Base-by-base conservation (phyloP, 192 early-diverging fungal genomes). In the Mortierella alpina region DNA sequence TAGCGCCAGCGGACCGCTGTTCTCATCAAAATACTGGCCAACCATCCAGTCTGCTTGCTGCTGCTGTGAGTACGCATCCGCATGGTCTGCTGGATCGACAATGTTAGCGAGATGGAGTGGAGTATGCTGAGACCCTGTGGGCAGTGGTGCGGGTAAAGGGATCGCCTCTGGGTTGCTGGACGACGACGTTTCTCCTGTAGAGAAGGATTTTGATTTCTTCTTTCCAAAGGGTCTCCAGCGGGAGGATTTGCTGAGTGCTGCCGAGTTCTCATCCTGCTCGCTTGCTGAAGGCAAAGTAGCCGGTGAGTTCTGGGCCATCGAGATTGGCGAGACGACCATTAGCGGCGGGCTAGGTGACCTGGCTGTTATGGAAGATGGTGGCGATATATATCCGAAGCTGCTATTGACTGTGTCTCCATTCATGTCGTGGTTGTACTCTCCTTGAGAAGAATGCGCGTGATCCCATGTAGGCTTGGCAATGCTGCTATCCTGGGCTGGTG, bases 141-240 rank as follows among this genome's bases (percentile, higher is more conserved):
- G 49, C 49, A 53, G 20, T 51, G 54, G 5, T 20, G 63, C 47
- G 17, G 60, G 18, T 44, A 61, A n/a, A 20, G 67, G 75, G 11
- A 48, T 57, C 20, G 49, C 52, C 69, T 14, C 50, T 62, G 1
- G 75, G 55, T 10, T 51, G 22, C 23, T 58, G 18, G 63, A 53
- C 7, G 17, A 20, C 0, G 9, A 2, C 18, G 49, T 10, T 23
- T 67, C 69, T n/a, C 70, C 69, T 4, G 59, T 58, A 2, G 77
- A 72, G 55, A 80, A 63, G 5, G 70, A 68, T 48, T 80, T 80
- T 68, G 77, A 68, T 52, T 80, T 80, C 45, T 80, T 80, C 45
- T 80, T 80, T 1, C 69, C 65, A 46, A 80, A 72, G 1, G 76
- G 76, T 41, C 59, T 71, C 76, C 76, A 79, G n/a, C 64, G 68